Base-by-base conservation (phyloP, 2,329 filamentous ascomycete species). In the Pyrenochaeta sp. region DNA sequence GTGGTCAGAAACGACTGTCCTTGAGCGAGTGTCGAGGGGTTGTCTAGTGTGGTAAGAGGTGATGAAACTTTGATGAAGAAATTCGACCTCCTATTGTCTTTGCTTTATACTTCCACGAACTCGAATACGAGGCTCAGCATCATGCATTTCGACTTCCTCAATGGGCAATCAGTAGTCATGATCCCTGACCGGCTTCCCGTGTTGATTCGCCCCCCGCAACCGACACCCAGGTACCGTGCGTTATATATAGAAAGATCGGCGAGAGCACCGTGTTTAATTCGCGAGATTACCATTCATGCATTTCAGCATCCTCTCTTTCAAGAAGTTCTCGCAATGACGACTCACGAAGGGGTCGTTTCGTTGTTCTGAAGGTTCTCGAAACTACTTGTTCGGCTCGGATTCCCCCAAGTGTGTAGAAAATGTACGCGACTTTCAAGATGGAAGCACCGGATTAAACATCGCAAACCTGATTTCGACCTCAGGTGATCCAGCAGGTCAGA, bases 241-340 rank as follows among this genome's bases (percentile, higher is more conserved):
- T 45, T 59, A 56, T 47, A 24, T 56, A 34, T 59, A 59, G 56
- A 32, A 46, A n/a, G 5, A 56, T 36, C 52, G 22, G 34, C 48
- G 25, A 43, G 30, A 52, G 44, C 48, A 47, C 9, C 13, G 30
- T 9, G 15, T 47, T 10, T 30, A 32, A 15, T 13, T 47, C 15
- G 30, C 28, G 27, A 46, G 5, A 22, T 24, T n/a, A n/a, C 25
- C 27, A 30, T 15, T 2, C 27, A 15, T 46, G 15, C 25, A 3
- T 30, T 45, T 30, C 28, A 30, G 5, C 9, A 9, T 9, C 9
- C 9, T 30, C 28, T 5, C 5, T 30, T 1, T 30, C 9, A 5
- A 30, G 5, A 30, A 1, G 28, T 9, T 30, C 28, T 30, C 28
- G 9, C 28, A 30, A 30, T 30, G 9, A 5, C 9, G 28, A 5